phyloP scores from a whole-genome alignment of 2,329 filamentous ascomycete genomes.

The Phoma sp. region DNA sequence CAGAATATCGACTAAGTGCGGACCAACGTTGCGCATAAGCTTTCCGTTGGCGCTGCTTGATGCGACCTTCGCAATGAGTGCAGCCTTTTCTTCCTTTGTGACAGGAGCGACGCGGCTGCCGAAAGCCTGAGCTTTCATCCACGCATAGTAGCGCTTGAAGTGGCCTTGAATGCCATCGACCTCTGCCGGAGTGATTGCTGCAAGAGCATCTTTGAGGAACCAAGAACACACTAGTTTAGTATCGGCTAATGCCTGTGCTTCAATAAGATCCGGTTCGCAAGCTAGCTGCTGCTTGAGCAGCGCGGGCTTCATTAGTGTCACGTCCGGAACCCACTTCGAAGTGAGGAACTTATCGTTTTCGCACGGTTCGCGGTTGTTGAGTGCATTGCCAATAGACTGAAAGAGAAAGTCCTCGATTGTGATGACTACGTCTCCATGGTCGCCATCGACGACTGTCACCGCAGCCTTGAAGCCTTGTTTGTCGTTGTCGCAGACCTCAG shows the following conservation, averaged over 20 bases:
- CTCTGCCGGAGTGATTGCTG: not conserved
- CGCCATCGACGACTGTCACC: slow-evolving; percentile 4
- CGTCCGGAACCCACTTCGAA: slow-evolving; percentile 8
- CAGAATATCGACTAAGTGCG: slow-evolving; percentile 5
- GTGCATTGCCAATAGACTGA: slow-evolving; percentile 8
- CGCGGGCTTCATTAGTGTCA: not conserved
- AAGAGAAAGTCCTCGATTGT: slow-evolving; percentile 10
- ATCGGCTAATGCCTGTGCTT: not conserved
- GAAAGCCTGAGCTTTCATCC: slow-evolving; percentile 6
- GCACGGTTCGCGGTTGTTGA: not conserved
- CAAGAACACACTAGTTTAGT: slow-evolving; percentile 1
- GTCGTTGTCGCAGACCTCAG: slow-evolving; percentile 15
- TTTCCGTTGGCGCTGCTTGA: not conserved
- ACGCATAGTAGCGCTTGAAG: slow-evolving; percentile 6
- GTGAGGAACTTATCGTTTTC: slow-evolving; percentile 13
- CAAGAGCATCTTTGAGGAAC: slow-evolving; percentile 4
- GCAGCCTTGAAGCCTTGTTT: slow-evolving; percentile 20
- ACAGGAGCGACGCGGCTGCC: not conserved
- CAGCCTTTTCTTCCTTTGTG: not conserved
- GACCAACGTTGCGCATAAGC: slow-evolving; percentile 8
- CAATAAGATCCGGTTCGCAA: not conserved
- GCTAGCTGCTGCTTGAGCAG: not conserved
- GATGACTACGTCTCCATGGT: not conserved
- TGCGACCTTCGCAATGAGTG: slow-evolving; percentile 3
- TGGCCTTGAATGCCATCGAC: slow-evolving; percentile 1